Evolutionary conservation across 2,329 filamentous ascomycete genomes (phyloP), one percentile per base, ranked within the genome.

Genomic region (Pseudocercospora vitis): DNA sequence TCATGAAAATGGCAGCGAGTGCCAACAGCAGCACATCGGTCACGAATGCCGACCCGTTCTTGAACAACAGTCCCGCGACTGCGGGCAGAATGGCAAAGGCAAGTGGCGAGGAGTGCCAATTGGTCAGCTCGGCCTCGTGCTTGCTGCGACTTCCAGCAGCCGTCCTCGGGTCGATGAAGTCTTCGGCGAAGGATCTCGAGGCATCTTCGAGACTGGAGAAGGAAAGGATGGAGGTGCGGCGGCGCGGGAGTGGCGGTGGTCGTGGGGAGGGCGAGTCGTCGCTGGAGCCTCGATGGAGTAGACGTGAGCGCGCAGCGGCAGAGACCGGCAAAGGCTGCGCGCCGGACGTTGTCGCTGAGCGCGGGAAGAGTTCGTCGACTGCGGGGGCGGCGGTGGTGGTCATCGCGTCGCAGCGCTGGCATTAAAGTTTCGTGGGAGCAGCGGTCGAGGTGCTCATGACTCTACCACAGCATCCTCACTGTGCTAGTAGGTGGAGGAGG

Each of bases 11-110:
- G 3, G 87, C 89, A 2, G 89, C 88, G 57, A 97, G 72, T 2
- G 81, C 84, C 26, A 97, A 74, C 28, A 97, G 77, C 63, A 94
- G 86, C 23, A 95, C 73, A 71, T 97, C 92, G 0, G 91, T 96
- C 50, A 91, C 83, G 57, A 96, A 80, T 0, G 86, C 82, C 63
- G 86, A 87, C 9, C 92, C 92, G 73, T 95, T 88, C 56, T 88
- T 82, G 69, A 96, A 95, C 52, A 96, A 76, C 45, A 95, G 73
- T 0, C 91, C 92, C 0, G 84, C 89, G n/a, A 96, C 68, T 1
- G 91, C 91, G 2, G 92, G 92, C 11, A 97, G 74, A 44, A 96
- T 78, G 2, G 90, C 91, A 68, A 96, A 87, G 0, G 84, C 86
- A 28, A 97, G 75, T 1, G 92, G 91, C n/a, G 88, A 76, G 1